Evolutionary conservation across 305 asterid genomes (phyloP).

Genomic region (Fraxinus sp.): DNA sequence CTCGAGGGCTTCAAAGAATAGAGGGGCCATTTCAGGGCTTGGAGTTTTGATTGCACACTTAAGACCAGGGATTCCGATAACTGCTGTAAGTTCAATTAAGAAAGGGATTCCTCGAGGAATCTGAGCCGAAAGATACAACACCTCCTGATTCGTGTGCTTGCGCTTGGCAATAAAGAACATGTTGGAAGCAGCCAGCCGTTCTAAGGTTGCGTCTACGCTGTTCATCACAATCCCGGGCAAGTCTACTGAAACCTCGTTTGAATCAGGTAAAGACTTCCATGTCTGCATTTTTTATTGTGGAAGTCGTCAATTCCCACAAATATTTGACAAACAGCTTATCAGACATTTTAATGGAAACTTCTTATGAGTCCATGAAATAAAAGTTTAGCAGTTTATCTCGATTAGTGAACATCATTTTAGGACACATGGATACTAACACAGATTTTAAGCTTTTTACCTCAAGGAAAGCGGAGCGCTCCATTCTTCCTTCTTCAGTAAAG

Average conservation of each 20-base stretch:
- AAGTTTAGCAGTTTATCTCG: neutral
- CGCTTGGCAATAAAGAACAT: constrained; percentile 96
- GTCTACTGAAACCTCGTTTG: constrained; percentile 76
- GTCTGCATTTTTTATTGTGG: constrained; percentile 48
- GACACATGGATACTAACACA: neutral
- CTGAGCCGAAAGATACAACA: constrained; percentile 89
- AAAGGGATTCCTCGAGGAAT: constrained; percentile 80
- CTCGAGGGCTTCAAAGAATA: constrained; percentile 83
- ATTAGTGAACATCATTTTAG: neutral
- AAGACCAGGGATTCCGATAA: constrained; percentile 74
- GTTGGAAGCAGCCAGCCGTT: constrained; percentile 67
- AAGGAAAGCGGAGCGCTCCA: constrained; percentile 90
- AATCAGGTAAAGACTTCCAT: constrained; percentile 96
- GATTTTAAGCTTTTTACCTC: constrained; percentile 49
- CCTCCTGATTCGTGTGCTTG: constrained; percentile 83
- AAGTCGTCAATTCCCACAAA: constrained; percentile 22
- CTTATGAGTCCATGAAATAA: neutral
- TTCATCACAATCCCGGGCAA: constrained; percentile 55
- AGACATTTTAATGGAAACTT: constrained; percentile 1
- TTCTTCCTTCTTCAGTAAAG: constrained; percentile 83
- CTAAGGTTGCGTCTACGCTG: constrained; percentile 67
- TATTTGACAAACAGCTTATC: constrained; percentile 8
- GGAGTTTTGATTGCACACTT: constrained; percentile 92
- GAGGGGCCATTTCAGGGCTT: constrained; percentile 82
- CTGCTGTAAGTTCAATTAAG: constrained; percentile 84